Evolutionary conservation across 768 basidiomycete species (phyloP).

Genomic region (Cystofilobasidium macerans): DNA sequence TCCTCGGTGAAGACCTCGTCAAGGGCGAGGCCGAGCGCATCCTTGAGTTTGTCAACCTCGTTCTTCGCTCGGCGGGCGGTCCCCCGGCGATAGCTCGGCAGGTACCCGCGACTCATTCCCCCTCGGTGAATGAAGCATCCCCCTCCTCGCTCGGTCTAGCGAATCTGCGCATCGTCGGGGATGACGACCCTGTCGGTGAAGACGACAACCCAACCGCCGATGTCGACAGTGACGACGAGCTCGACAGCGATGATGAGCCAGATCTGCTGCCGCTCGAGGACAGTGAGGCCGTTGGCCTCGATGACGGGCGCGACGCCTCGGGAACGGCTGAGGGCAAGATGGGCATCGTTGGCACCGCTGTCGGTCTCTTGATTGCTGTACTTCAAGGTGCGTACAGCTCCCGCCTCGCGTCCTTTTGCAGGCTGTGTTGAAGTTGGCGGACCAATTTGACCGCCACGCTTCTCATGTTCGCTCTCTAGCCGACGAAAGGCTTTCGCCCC

Average conservation of each 20-base stretch:
- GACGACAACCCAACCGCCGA: not conserved
- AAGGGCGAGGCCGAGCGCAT: constrained; percentile 58
- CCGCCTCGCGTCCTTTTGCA: not conserved
- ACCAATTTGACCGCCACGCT: too few species aligned
- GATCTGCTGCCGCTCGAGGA: constrained; percentile 15
- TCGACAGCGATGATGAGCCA: constrained; percentile 27
- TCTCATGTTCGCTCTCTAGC: constrained; percentile 26
- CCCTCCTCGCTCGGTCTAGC: constrained; percentile 23
- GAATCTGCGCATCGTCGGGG: constrained; percentile 39
- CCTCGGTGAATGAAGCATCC: too few species aligned
- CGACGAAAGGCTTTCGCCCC: constrained; percentile 35
- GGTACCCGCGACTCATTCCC: too few species aligned
- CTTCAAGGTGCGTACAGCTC: constrained; percentile 57
- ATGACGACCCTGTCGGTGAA: constrained; percentile 26
- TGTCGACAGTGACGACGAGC: not conserved
- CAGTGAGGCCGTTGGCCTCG: constrained; percentile 29
- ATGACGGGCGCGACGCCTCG: constrained; percentile 52
- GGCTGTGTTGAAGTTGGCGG: too few species aligned
- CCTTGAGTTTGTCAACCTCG: constrained; percentile 70
- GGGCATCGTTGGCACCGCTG: constrained; percentile 62
- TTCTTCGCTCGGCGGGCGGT: constrained; percentile 44
- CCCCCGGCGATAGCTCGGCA: not conserved
- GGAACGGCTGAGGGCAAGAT: constrained; percentile 43
- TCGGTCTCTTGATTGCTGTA: constrained; percentile 69
- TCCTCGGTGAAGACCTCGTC: constrained; percentile 42